Conservation (phyloP, 305 asterid species). For the Petunia hybrid region DNA sequence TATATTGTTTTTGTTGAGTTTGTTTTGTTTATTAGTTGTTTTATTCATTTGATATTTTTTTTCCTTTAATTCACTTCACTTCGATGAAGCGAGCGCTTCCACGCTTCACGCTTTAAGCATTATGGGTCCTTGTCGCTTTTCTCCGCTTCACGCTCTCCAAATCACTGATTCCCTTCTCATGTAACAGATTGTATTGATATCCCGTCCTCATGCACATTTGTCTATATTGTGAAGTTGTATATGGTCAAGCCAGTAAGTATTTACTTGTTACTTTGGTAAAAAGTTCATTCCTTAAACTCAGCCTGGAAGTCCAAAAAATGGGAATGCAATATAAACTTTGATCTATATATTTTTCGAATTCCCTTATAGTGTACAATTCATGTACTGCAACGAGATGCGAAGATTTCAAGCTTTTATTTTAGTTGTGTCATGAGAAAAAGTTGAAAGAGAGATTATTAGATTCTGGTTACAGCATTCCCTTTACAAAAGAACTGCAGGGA, state of each 20-base stretch:
- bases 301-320: not conserved
- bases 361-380: not conserved
- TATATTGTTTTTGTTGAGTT: too few species aligned
- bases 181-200: not conserved
- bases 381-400: not conserved
- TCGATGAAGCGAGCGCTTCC: too few species aligned
- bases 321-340: slow-evolving; percentile 1
- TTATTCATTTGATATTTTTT: too few species aligned
- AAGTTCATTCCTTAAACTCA: not conserved
- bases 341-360: not conserved
- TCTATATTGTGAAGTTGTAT: not conserved
- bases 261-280: too few species aligned
- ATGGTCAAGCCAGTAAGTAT: not conserved
- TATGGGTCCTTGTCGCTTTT: too few species aligned
- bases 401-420: not conserved
- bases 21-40: too few species aligned
- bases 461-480: not conserved
- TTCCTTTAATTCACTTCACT: too few species aligned
- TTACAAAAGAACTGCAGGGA: slow-evolving; percentile 12
- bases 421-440: not conserved
- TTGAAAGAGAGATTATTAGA: not conserved
- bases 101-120: too few species aligned
- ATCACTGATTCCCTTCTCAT: not conserved
- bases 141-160: too few species aligned
- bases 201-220: not conserved